phyloP scores from a whole-genome alignment of 1,139 yeast species.

The Scheffersomyces stambukii region DNA sequence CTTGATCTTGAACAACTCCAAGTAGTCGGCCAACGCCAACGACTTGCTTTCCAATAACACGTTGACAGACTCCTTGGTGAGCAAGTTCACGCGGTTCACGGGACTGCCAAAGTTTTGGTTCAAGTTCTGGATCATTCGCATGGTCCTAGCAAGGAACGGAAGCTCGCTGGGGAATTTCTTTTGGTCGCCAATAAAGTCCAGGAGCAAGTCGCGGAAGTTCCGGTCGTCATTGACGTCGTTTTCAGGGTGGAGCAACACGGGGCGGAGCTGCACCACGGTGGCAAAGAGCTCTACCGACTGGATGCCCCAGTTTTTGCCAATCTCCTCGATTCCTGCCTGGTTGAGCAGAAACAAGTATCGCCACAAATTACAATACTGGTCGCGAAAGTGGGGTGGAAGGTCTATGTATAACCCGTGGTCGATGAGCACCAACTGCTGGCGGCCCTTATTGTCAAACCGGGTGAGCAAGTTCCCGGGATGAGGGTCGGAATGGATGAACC shows the following conservation, averaged over 20 bases:
- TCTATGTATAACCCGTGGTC: slow-evolving; percentile 74
- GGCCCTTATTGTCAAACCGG: slow-evolving; percentile 32
- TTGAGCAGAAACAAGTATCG: slow-evolving; percentile 54
- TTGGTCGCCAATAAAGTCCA: slow-evolving; percentile 53
- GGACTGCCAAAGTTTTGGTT: slow-evolving; percentile 69
- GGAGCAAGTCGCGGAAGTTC: slow-evolving; percentile 19
- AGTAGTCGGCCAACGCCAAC: slow-evolving; percentile 17
- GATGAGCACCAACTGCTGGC: slow-evolving; percentile 61
- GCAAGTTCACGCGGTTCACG: slow-evolving; percentile 61
- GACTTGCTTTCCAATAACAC: slow-evolving; percentile 15
- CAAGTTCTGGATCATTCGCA: slow-evolving; percentile 70
- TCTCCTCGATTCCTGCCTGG: slow-evolving; percentile 39
- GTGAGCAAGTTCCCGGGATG: slow-evolving; percentile 77
- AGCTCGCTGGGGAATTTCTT: slow-evolving; percentile 64
- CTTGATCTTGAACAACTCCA: slow-evolving; percentile 28
- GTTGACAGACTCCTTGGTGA: slow-evolving; percentile 52
- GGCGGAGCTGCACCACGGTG: slow-evolving; percentile 52
- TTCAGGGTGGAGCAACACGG: slow-evolving; percentile 22
- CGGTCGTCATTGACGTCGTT: slow-evolving; percentile 8
- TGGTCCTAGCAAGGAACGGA: slow-evolving; percentile 62
- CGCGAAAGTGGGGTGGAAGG: slow-evolving; percentile 47
- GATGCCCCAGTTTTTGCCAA: slow-evolving; percentile 66
- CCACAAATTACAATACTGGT: slow-evolving; percentile 63
- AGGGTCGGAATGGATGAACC: slow-evolving; percentile 76
- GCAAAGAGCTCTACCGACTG: slow-evolving; percentile 64